Percentiles rank a stretch among this genome's conserved stretches.
phyloP scores from a whole-genome alignment of 1,284 basidiomycete species.

The Phellinidium pouzarii region DNA sequence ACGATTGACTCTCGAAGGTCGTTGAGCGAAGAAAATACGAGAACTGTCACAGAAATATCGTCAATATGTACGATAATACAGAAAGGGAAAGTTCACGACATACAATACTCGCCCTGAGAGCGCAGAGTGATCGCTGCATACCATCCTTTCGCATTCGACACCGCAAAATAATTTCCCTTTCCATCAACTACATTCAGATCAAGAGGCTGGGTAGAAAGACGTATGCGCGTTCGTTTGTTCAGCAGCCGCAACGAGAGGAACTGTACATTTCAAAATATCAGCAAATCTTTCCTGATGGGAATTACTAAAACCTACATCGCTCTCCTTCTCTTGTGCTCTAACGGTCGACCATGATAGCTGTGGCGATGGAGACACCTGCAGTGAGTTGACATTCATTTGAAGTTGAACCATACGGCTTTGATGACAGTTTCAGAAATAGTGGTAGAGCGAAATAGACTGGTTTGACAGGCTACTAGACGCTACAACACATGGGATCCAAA shows the following conservation, averaged over 20 bases:
- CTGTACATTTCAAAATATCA: conserved; percentile 24
- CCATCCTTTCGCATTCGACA: conserved; percentile 54
- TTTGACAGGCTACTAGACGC: too few relatives aligned
- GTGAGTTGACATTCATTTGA: conserved; percentile 36
- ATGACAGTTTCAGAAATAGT: too few relatives aligned
- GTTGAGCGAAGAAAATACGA: conserved; percentile 50
- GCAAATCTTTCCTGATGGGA: not conserved
- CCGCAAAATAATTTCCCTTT: conserved; percentile 43
- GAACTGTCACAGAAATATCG: conserved; percentile 31
- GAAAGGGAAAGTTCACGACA: conserved; percentile 22
- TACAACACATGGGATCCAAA: not conserved
- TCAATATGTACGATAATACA: conserved; percentile 3
- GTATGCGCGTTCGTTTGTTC: conserved; percentile 55
- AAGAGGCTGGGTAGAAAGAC: conserved; percentile 46
- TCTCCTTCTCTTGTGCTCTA: conserved; percentile 36
- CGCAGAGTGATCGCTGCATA: conserved; percentile 52
- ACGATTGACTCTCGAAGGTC: conserved; percentile 48
- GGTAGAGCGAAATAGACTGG: too few relatives aligned
- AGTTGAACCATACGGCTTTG: too few relatives aligned
- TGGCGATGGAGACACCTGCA: conserved; percentile 29
- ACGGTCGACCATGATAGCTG: conserved; percentile 29
- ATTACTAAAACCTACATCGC: conserved; percentile 31
- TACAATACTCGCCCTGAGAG: conserved; percentile 32
- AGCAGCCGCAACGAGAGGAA: conserved; percentile 42
- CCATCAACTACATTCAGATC: conserved; percentile 35